Evolutionary conservation across 108 stramenopile species (phyloP).

Genomic region (Cyclotella distinguenda): DNA sequence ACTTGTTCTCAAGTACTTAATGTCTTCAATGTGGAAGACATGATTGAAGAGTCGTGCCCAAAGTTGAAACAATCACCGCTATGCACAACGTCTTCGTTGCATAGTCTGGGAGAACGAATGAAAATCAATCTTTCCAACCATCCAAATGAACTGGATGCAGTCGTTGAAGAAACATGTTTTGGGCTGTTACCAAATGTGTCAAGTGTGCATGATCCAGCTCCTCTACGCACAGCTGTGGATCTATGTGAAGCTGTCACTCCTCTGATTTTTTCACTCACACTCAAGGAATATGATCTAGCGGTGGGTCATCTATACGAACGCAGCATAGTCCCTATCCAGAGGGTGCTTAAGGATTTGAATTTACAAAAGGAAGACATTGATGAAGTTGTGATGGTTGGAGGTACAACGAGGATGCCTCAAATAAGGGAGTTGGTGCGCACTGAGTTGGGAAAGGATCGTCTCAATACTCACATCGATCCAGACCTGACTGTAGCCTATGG

Average conservation of each 20-base stretch:
- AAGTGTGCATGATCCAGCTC: no score
- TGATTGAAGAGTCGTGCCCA: conserved; percentile 51
- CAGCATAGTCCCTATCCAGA: conserved; percentile 70
- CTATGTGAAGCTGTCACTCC: conserved; percentile 57
- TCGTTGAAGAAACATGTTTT: conserved; percentile 36
- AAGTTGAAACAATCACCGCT: conserved; percentile 50
- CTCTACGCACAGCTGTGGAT: conserved; percentile 28
- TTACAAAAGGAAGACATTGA: conserved; percentile 83
- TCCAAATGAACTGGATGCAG: conserved; percentile 21
- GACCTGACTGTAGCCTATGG: conserved; percentile 97
- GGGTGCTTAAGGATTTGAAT: conserved; percentile 81
- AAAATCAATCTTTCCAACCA: conserved; percentile 70
- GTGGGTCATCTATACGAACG: conserved; percentile 74
- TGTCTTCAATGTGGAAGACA: conserved; percentile 53
- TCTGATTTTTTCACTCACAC: conserved; percentile 57
- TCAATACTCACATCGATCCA: conserved; percentile 96
- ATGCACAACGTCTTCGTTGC: conserved; percentile 77
- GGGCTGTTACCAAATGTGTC: conserved; percentile 8
- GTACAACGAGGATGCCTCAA: conserved; percentile 93
- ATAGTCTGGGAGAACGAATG: conserved; percentile 78
- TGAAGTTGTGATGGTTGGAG: conserved; percentile 98
- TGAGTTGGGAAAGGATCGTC: conserved; percentile 61
- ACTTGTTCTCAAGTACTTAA: neutral
- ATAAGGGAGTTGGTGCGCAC: conserved; percentile 80
- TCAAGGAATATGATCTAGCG: conserved; percentile 71